Base-by-base conservation (phyloP, 179 eudicot species). In the Carnegiea gigantea region DNA sequence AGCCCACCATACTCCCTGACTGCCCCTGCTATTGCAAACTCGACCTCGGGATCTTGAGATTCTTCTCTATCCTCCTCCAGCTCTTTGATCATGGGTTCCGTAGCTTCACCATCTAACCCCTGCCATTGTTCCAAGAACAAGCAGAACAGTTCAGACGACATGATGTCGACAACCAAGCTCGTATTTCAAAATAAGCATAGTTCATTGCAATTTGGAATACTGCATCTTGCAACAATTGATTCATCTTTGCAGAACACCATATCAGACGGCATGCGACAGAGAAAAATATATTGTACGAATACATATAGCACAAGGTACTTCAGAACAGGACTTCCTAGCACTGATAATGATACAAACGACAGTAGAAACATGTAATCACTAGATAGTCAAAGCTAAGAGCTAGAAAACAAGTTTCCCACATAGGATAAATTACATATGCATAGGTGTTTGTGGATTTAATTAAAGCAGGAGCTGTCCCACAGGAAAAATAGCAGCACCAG, bases 31-130 rank as follows among this genome's bases (percentile, higher is more conserved):
- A 97, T 93, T 17, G 98, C 98, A 86, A 97, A 97, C 86, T 97
- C 99, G 77, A 97, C 90, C 86, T 97, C 99, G 65, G 99, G 99
- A 89, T 97, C 99, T 88, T 97, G 99, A 65, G 95, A 91, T 86
- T 97, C 98, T 88, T 97, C 99, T 80, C 98, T 92, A 76, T 97
- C 99, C 84, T 97, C 99, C 78, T 97, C 99, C 82, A 97, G 85
- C 84, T 97, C 99, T 88, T 97, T 97, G 81, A 95, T 97, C 99
- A 97, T 95, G 65, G 98, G 99, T 83, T 97, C 99, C 21, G 99
- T 97, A 78, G 99, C 99, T 87, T 97, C 99, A 86, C 99, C 99
- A 89, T 97, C 99, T 83, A 97, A 86, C 54, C 99, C 99, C 99
- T 97, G 89, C 75, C 80, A 89, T 82, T 72, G 59, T 68, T 74